Base-by-base conservation (phyloP, 2,329 filamentous ascomycete species). In the Penicillium oxalicum region DNA sequence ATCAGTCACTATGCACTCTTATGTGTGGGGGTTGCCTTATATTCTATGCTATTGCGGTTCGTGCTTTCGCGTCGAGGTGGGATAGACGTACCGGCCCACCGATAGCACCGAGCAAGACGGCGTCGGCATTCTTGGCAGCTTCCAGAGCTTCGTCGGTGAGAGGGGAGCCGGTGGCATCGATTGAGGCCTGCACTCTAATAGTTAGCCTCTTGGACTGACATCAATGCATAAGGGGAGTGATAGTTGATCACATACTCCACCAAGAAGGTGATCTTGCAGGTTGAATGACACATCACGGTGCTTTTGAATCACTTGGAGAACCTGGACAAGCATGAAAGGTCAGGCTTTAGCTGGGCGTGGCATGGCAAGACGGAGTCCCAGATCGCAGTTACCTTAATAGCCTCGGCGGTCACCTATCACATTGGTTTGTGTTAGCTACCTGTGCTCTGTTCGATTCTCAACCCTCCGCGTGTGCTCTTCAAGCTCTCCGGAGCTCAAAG, bases 31-130 rank as follows among this genome's bases (percentile, higher is more conserved):
- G 2, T 43, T 27, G 18, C 9, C 12, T 24, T 34, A 5, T 32
- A 9, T 37, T 7, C 5, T 12, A 7, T 13, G 18, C 18, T 18
- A 18, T 37, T 9, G 9, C 35, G n/a, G n/a, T 4, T 32, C 29
- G 9, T n/a, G n/a, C 4, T 8, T 26, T 36, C 25, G n/a, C 26
- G 28, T 8, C 12, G 28, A 27, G 41, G 9, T 7, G 13, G 47
- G 29, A 34, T 18, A 18, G 42, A 64, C 74, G 45, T 78, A 82
- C 79, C 33, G 93, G 91, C n/a, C 91, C 91, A 60, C 91, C 91
- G 64, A 97, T 94, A 60, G 91, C 89, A 59, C 91, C 91, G 47
- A 97, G 83, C 51, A 97, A 83, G 51, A 97, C 86, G 35, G 91
- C 91, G 70, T 95, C 87, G 55, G 91, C 90, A 44, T 79, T 76